Evolutionary conservation across 257 asterid species (phyloP).

Genomic region (Scutellaria minor): DNA sequence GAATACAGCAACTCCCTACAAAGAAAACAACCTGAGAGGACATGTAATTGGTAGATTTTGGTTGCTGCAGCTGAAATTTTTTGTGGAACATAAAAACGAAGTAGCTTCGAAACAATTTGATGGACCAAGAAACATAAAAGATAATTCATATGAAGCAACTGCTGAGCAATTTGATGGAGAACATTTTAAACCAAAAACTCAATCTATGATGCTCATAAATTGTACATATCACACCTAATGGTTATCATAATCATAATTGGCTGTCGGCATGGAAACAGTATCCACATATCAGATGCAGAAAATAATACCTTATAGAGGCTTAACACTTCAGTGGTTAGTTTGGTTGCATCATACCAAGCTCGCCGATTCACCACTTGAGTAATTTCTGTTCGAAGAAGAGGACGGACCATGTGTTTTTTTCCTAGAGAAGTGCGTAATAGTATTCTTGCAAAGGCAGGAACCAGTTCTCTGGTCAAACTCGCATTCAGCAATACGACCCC

Average conservation of each 20-base stretch:
- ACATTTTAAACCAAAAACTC: not conserved
- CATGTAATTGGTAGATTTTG: too few relatives aligned
- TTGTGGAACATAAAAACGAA: too few relatives aligned
- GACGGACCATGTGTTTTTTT: conserved; percentile 85
- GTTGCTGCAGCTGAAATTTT: too few relatives aligned
- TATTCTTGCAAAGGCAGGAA: conserved; percentile 92
- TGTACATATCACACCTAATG: conserved; percentile 6
- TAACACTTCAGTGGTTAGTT: conserved; percentile 75
- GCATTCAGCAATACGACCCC: conserved; percentile 76
- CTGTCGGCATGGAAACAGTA: conserved; percentile 20
- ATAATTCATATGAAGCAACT: conserved; percentile 1
- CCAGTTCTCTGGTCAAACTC: conserved; percentile 87
- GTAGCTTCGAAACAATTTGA: too few relatives aligned
- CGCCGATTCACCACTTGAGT: conserved; percentile 93
- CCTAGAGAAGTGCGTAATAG: conserved; percentile 86
- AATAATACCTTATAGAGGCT: conserved; percentile 79
- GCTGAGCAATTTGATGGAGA: conserved; percentile 4
- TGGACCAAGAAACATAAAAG: not conserved
- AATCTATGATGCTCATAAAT: not conserved
- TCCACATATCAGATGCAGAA: conserved; percentile 13
- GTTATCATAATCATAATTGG: not conserved
- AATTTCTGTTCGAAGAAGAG: conserved; percentile 87
- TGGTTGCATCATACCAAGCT: conserved; percentile 94
- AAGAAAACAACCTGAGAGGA: too few relatives aligned
- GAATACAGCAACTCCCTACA: too few relatives aligned